A percentile compares a stretch with the other conserved stretches of the same genome.
phyloP scores from a whole-genome alignment of 495 filamentous ascomycete genomes.

The Thozetella sp. region DNA sequence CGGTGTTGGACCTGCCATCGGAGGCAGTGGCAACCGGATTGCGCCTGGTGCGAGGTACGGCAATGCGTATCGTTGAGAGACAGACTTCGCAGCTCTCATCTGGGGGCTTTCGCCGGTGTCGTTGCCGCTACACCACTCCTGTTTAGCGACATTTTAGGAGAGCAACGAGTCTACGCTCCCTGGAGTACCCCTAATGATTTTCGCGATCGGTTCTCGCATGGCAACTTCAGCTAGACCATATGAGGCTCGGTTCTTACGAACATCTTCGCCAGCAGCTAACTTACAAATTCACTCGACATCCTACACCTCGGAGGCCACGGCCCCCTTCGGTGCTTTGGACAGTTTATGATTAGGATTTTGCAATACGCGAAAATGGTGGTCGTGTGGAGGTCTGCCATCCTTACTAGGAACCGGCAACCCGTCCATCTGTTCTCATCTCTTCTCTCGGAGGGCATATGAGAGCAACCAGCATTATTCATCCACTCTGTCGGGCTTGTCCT shows the following conservation, averaged over 20 bases:
- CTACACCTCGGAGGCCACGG: conserved; percentile 57
- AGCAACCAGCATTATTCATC: conserved; percentile 1
- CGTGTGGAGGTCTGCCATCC: not conserved
- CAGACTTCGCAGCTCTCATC: not conserved
- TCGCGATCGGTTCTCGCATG: conserved; percentile 27
- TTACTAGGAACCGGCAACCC: not conserved
- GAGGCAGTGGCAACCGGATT: conserved; percentile 46
- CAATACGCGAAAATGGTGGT: conserved; percentile 32
- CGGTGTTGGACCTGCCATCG: conserved; percentile 63
- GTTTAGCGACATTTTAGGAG: conserved; percentile 10
- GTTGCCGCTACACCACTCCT: conserved; percentile 1
- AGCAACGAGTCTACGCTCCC: conserved; percentile 5
- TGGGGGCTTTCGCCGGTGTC: conserved; percentile 4
- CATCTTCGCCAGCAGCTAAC: conserved; percentile 58
- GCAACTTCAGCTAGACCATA: conserved; percentile 29
- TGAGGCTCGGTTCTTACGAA: conserved; percentile 36
- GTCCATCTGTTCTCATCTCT: conserved; percentile 1
- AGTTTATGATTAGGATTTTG: conserved; percentile 62
- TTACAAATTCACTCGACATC: conserved; percentile 57
- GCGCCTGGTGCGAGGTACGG: conserved; percentile 50
- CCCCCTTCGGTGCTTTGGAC: conserved; percentile 57
- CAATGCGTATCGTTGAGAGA: conserved; percentile 48
- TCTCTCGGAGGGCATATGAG: not conserved
- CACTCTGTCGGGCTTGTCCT: not conserved
- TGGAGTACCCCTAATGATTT: conserved; percentile 19